These are phyloP conservation scores for Chaetomium strumarium DNA, from an alignment of 2,329 filamentous ascomycete genomes.

Conservation along the genomic window DNA sequence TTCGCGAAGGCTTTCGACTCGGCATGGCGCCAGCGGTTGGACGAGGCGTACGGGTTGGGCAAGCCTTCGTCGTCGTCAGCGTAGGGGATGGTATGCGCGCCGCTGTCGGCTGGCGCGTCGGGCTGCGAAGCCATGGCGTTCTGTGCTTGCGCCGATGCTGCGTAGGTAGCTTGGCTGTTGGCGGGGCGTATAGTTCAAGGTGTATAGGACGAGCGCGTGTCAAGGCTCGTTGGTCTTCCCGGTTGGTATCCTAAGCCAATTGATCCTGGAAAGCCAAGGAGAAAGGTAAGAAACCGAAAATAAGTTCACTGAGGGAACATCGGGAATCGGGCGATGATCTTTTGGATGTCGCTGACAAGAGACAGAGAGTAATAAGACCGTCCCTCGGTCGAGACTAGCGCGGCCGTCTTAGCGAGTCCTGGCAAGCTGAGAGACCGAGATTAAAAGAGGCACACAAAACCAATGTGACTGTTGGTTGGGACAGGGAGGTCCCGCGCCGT, in stretches of 20 bases:
- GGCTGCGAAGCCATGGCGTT: neutral
- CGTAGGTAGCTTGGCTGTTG: neutral
- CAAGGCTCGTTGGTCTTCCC: neutral
- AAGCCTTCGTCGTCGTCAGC: slow-evolving; percentile 17
- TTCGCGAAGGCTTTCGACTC: slow-evolving; percentile 53
- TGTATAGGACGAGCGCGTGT: neutral
- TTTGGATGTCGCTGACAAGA: neutral
- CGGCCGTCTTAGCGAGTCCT: neutral
- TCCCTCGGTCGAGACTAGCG: slow-evolving; percentile 4
- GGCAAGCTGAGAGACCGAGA: neutral
- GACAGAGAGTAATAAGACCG: neutral
- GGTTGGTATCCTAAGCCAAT: neutral
- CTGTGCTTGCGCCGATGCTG: too few species aligned
- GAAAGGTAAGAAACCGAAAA: neutral
- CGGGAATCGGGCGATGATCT: neutral
- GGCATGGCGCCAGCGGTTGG: slow-evolving; percentile 57
- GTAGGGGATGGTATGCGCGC: slow-evolving; percentile 13
- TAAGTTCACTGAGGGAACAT: too few species aligned
- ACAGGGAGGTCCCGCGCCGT: too few species aligned
- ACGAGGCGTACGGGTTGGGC: slow-evolving; percentile 50
- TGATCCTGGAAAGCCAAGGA: neutral
- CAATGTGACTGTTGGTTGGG: too few species aligned
- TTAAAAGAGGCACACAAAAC: too few species aligned
- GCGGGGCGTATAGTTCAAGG: neutral
- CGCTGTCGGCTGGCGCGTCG: slow-evolving; percentile 1